phyloP scores from a whole-genome alignment of 2,329 filamentous ascomycete genomes.

The Coniochaeta hoffmannii region DNA sequence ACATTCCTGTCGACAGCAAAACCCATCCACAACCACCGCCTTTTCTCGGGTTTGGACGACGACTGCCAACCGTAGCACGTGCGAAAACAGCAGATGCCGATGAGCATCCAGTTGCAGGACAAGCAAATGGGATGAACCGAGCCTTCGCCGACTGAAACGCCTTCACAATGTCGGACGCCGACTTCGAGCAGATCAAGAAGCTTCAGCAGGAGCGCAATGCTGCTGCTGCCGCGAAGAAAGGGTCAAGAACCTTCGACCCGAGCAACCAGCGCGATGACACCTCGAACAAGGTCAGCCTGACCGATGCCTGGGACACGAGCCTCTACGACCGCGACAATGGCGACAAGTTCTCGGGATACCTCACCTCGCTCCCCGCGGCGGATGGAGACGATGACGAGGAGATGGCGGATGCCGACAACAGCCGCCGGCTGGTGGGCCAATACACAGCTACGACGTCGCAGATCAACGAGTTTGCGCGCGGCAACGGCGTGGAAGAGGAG shows the following conservation, averaged over 20 bases:
- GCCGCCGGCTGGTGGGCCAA: constrained; percentile 79
- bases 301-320: constrained; percentile 78
- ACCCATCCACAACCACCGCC: background rate
- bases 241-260: constrained; percentile 71
- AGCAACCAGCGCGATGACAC: constrained; percentile 74
- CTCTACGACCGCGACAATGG: constrained; percentile 68
- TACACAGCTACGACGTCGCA: constrained; percentile 90
- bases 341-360: constrained; percentile 85
- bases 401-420: constrained; percentile 65
- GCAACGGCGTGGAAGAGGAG: constrained; percentile 81
- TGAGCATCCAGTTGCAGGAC: background rate
- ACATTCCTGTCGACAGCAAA: background rate
- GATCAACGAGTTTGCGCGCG: constrained; percentile 88
- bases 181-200: constrained; percentile 81
- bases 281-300: constrained; percentile 86
- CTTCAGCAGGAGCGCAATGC: constrained; percentile 91
- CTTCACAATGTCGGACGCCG: constrained; percentile 62
- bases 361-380: constrained; percentile 75
- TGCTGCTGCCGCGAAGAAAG: constrained; percentile 69
- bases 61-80: background rate
- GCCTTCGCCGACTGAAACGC: constrained; percentile 1
- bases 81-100: background rate
- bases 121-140: constrained; percentile 2
- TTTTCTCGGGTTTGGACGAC: background rate
- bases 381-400: constrained; percentile 75